phyloP scores from a whole-genome alignment of 768 basidiomycete species.

The Leccinum pellstonianum region DNA sequence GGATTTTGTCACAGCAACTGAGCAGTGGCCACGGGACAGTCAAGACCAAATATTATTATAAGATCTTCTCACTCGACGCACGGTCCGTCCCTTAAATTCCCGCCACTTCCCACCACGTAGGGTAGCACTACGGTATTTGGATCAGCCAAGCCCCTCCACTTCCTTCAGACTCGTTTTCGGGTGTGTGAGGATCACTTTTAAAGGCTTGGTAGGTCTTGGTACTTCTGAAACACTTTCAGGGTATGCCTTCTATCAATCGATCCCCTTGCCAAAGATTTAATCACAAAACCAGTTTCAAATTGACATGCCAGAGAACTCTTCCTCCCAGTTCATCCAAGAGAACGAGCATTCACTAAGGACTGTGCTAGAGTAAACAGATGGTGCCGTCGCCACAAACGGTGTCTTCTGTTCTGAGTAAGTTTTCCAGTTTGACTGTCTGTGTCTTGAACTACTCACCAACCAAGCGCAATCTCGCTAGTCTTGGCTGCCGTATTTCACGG shows the following conservation, averaged over 20 bases:
- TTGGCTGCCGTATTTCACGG: conserved; percentile 21
- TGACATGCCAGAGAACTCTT: neutral
- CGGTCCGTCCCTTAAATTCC: neutral
- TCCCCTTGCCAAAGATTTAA: neutral
- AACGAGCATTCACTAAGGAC: neutral
- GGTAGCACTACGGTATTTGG: neutral
- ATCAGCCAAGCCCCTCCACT: neutral
- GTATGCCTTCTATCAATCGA: conserved; percentile 1
- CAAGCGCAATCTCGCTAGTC: conserved; percentile 9
- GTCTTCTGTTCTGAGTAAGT: conserved; percentile 21
- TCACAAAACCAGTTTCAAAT: neutral
- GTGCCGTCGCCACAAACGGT: conserved; percentile 11
- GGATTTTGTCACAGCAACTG: too few relatives aligned
- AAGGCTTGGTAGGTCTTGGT: neutral
- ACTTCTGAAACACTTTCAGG: conserved; percentile 4
- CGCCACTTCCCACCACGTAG: neutral
- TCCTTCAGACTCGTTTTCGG: neutral
- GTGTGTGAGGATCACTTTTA: neutral
- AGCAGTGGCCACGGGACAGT: too few relatives aligned
- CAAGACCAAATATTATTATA: neutral
- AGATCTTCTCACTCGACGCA: neutral
- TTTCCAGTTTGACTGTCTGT: neutral
- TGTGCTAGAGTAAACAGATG: conserved; percentile 6
- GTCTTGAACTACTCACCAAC: neutral
- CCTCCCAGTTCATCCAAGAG: neutral